Conservation (phyloP, 164 flowering plant species). For the Umbilicus rupestris region DNA sequence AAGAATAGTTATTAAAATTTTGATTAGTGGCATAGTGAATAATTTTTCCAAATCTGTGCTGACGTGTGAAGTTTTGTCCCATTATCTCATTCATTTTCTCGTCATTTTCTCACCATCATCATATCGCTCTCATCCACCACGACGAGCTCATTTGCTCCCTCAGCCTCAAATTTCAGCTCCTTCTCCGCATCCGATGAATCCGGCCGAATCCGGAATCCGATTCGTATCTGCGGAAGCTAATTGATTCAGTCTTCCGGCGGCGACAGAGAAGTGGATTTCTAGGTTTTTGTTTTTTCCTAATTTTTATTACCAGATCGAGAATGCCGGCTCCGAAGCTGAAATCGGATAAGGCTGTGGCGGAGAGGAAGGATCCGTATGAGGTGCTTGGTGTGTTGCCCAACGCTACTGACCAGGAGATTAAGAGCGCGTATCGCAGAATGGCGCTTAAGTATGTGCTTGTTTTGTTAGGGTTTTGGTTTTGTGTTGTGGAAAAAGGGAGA, state of each 20-base stretch:
- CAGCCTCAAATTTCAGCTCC: not conserved
- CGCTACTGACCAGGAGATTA: constrained; percentile 84
- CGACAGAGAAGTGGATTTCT: not conserved
- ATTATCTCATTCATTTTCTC: not conserved
- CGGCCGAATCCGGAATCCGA: not conserved
- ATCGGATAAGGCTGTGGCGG: constrained; percentile 37
- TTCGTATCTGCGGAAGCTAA: not conserved
- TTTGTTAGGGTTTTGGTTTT: not conserved
- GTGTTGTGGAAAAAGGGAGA: not conserved
- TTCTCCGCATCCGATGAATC: constrained; percentile 1
- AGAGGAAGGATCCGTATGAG: constrained; percentile 67
- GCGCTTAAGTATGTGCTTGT: constrained; percentile 2
- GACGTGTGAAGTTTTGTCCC: not conserved
- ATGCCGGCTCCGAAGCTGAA: constrained; percentile 16
- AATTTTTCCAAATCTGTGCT: no score
- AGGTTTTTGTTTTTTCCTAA: not conserved
- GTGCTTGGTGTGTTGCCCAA: constrained; percentile 60
- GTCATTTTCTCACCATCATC: not conserved
- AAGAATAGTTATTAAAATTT: no score
- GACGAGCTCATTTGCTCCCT: not conserved
- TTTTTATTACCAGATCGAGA: not conserved
- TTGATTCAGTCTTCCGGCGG: not conserved
- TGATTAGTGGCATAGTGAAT: no score
- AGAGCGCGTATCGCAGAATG: constrained; percentile 43
- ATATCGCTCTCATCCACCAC: not conserved